A percentile compares a stretch with the other conserved stretches of the same genome.
Conservation (phyloP, 2,329 filamentous ascomycete genomes). For the Zymoseptoria crescenta region DNA sequence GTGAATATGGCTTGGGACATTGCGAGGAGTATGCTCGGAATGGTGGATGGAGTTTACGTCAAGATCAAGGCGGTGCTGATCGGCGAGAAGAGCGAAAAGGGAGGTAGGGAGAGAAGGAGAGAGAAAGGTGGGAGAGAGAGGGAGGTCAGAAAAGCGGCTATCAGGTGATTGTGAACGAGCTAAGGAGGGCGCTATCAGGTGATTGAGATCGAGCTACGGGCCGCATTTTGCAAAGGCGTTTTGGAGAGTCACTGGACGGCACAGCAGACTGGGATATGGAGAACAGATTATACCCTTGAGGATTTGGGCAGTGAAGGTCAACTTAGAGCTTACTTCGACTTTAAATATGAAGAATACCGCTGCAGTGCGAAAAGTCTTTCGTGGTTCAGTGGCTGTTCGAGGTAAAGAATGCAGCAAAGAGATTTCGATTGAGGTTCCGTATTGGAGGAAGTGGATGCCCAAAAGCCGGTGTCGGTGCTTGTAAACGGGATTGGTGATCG, state of each 20-base stretch:
- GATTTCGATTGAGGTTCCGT: too few relatives aligned
- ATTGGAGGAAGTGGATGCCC: too few relatives aligned
- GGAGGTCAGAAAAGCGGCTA: not conserved
- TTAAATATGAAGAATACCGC: not conserved
- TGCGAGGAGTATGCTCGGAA: conserved; percentile 12
- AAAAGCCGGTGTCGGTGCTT: too few relatives aligned
- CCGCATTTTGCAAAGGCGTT: not conserved
- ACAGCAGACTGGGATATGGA: not conserved
- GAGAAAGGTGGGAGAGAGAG: not conserved
- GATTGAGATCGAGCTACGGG: not conserved
- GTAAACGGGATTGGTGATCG: too few relatives aligned
- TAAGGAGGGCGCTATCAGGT: too few relatives aligned
- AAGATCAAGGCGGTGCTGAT: conserved; percentile 17
- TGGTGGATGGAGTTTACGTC: conserved; percentile 19
- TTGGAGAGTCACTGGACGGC: not conserved
- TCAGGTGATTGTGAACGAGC: not conserved
- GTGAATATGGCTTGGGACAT: conserved; percentile 16
- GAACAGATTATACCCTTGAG: not conserved
- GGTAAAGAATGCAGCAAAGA: too few relatives aligned
- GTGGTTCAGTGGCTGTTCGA: not conserved
- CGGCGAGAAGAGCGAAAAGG: conserved; percentile 2
- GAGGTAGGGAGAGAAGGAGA: not conserved
- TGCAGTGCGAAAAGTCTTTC: not conserved
- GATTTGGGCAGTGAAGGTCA: not conserved
- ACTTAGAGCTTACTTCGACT: not conserved